Evolutionary conservation across 192 early-diverging fungal genomes (phyloP), one percentile per base, ranked within the genome.

Genomic region (Backusella mclennaniae): DNA sequence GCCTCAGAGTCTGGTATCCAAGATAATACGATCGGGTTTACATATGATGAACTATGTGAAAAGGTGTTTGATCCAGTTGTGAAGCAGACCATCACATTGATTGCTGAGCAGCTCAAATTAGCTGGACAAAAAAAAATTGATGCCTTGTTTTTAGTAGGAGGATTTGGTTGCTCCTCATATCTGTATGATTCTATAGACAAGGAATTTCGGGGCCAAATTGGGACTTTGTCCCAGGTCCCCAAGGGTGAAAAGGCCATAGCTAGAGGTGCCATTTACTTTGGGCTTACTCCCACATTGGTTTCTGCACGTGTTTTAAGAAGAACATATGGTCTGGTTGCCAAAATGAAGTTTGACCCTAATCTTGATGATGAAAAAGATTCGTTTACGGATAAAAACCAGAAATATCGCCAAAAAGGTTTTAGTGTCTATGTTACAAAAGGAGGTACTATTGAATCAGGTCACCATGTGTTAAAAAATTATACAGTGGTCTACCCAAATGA

Each of bases 81-180:
- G 29, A 78, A 82, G 39, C 84, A 87, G 70, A 83, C 85, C 0
- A 42, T 87, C 35, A 76, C 71, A 9, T 44, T 85, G 23, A 85
- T 87, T 71, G 81, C 84, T 19, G 84, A 79, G n/a, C 86, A 87
- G 67, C 71, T 87, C 63, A 67, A 75, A 73, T 73, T 80, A 12
- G 80, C 79, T 14, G 56, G 56, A 26, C 56, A 63, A 29, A 74
- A 73, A 36, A 66, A 70, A 29, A 74, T 83, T 15, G 77, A 80
- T 6, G 85, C 87, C 35, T 79, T 87, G 8, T 85, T 87, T 66
- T 79, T 87, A 78, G 86, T 85, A 11, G 86, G 86, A 46, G 86
- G 86, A 21, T 88, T 88, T 49, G 84, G 85, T 31, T 83, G 84
- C 21, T 86, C 85, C 29, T 79, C 79, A 63, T 89, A 89, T 73